Evolutionary conservation across 768 basidiomycete genomes (phyloP).

Genomic region (Phlegmacium glaucopus): DNA sequence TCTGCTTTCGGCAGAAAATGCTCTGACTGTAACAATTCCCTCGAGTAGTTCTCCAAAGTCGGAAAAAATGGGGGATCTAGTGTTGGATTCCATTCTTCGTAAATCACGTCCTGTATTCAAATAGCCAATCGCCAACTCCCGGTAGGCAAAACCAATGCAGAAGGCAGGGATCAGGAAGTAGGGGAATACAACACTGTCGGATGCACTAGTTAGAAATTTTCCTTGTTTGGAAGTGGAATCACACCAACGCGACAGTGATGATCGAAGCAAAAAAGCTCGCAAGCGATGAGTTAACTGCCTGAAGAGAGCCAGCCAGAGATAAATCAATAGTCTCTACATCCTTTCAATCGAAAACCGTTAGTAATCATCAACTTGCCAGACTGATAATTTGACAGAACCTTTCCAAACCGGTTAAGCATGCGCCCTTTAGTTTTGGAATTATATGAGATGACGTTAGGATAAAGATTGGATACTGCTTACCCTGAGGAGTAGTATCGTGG

Average conservation of each 20-base stretch:
- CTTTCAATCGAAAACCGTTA: no score
- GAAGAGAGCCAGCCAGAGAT: slow-evolving; percentile 62
- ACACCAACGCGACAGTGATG: slow-evolving; percentile 61
- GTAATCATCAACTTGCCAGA: no score
- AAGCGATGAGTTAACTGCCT: slow-evolving; percentile 74
- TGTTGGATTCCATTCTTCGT: slow-evolving; percentile 88
- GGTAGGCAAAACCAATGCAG: slow-evolving; percentile 73
- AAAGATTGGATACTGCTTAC: slow-evolving; percentile 23
- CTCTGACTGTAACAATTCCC: slow-evolving; percentile 90
- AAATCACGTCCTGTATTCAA: slow-evolving; percentile 80
- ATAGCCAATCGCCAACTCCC: slow-evolving; percentile 65
- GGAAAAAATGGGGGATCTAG: slow-evolving; percentile 79
- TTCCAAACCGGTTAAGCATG: slow-evolving; percentile 84
- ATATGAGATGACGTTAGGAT: neutral
- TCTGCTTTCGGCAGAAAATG: slow-evolving; percentile 76
- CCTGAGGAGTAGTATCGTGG: slow-evolving; percentile 81
- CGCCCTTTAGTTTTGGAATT: slow-evolving; percentile 44
- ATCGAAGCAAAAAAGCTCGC: slow-evolving; percentile 78
- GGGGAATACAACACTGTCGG: slow-evolving; percentile 65
- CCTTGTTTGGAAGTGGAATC: neutral
- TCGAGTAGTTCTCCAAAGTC: slow-evolving; percentile 81
- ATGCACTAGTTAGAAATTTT: neutral
- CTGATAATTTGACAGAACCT: no score
- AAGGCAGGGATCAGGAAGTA: slow-evolving; percentile 76
- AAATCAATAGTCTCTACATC: slow-evolving; percentile 88